A percentile compares a stretch with the other conserved stretches of the same genome.
Evolutionary conservation across 495 filamentous ascomycete species (phyloP).

Genomic region (Penicillium maclennaniae): DNA sequence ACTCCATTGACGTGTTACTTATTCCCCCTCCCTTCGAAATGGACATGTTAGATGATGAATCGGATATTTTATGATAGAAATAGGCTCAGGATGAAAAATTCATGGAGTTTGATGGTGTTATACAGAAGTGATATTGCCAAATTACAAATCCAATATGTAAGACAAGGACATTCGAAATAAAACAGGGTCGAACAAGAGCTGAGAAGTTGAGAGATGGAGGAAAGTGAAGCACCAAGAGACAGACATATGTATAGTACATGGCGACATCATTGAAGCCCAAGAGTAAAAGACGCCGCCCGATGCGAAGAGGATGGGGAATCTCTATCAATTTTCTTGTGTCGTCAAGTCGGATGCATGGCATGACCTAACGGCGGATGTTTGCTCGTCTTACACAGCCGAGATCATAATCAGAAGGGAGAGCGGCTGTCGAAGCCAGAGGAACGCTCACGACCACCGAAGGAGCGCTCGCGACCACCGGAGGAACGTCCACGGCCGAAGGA

Average conservation of each 20-base stretch:
- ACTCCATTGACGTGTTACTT: slow-evolving; percentile 6
- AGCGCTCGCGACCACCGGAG: no score
- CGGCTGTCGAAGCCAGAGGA: slow-evolving; percentile 1
- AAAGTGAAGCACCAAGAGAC: slow-evolving; percentile 8
- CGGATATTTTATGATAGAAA: not conserved
- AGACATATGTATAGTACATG: slow-evolving; percentile 17
- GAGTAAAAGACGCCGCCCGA: slow-evolving; percentile 28
- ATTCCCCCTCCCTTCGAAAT: slow-evolving; percentile 2
- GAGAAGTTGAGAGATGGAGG: slow-evolving; percentile 16
- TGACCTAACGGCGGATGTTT: not conserved
- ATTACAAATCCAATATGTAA: not conserved
- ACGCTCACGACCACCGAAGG: not conserved
- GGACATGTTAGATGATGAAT: not conserved
- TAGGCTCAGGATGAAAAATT: not conserved
- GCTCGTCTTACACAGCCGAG: not conserved
- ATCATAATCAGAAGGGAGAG: slow-evolving; percentile 1
- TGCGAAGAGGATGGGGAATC: slow-evolving; percentile 21
- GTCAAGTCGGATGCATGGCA: not conserved
- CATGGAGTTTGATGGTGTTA: not conserved
- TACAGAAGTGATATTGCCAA: not conserved
- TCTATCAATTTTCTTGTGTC: slow-evolving; percentile 15
- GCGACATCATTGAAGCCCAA: slow-evolving; percentile 1
- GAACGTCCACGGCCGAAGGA: no score
- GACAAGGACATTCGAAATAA: not conserved
- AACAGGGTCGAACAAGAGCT: slow-evolving; percentile 22